Evolutionary conservation across 2,329 filamentous ascomycete species (phyloP).

Genomic region (Fusarium sp.): DNA sequence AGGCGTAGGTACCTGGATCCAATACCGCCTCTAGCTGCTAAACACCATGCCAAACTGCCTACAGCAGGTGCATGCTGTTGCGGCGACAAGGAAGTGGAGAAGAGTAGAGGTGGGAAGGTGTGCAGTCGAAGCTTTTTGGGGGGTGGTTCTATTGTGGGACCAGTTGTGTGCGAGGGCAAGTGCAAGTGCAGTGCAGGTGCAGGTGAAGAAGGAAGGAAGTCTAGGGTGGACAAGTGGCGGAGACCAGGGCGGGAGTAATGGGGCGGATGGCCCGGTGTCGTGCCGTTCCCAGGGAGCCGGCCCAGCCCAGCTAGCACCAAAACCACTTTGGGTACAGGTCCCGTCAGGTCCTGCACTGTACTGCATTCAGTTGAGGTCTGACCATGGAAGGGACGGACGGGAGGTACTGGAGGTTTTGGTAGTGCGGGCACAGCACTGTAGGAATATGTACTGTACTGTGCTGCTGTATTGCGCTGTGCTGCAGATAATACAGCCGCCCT

Average conservation of each 20-base stretch:
- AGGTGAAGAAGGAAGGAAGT: conserved; percentile 38
- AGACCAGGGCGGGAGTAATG: conserved; percentile 53
- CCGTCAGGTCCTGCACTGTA: conserved; percentile 14
- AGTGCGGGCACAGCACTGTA: no score
- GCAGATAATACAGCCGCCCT: not conserved
- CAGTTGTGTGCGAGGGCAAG: conserved; percentile 18
- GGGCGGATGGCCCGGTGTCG: conserved; percentile 55
- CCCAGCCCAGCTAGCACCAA: conserved; percentile 43
- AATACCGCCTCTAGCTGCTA: conserved; percentile 3
- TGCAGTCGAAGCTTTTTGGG: not conserved
- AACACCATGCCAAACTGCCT: conserved; percentile 3
- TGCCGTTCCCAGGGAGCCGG: conserved; percentile 54
- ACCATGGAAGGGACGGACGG: not conserved
- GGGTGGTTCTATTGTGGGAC: conserved; percentile 21
- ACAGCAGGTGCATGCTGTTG: conserved; percentile 20
- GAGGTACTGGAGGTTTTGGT: not conserved
- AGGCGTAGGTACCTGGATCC: conserved; percentile 6
- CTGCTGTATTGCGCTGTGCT: not conserved
- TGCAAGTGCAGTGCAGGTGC: conserved; percentile 10
- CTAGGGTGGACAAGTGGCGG: conserved; percentile 46
- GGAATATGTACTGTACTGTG: not conserved
- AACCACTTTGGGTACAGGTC: conserved; percentile 24
- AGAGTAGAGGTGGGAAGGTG: conserved; percentile 3
- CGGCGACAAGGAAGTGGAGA: conserved; percentile 32
- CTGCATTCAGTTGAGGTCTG: conserved; percentile 3